A percentile compares a stretch with the other conserved stretches of the same genome.
These are phyloP conservation scores for Lolium rigidum DNA, from an alignment of 176 grass and related monocot genomes.

Conservation along the genomic window DNA sequence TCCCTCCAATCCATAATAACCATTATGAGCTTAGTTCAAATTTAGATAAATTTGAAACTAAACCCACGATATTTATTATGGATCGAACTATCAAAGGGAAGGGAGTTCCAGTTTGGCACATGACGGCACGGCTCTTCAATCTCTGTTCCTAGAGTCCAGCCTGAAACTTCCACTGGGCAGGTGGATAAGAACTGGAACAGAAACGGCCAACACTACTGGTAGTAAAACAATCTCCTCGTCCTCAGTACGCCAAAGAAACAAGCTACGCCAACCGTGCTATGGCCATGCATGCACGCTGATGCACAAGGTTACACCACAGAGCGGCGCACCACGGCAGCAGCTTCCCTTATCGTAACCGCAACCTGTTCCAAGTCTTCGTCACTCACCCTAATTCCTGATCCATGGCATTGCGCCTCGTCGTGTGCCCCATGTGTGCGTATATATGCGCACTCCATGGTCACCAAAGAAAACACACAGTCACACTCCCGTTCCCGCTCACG, in stretches of 20 bases:
- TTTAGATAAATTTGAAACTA: no score
- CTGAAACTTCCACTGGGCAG: neutral
- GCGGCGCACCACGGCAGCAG: neutral
- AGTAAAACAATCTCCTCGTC: constrained; percentile 4
- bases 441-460: constrained; percentile 12
- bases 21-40: no score
- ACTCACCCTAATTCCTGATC: neutral
- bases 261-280: constrained; percentile 8
- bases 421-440: neutral
- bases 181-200: constrained; percentile 31
- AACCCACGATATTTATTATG: no score
- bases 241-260: constrained; percentile 36
- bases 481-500: neutral
- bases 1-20: no score
- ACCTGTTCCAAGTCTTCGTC: neutral
- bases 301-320: constrained; percentile 19
- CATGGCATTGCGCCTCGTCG: neutral
- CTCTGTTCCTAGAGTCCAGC: neutral
- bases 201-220: constrained; percentile 11
- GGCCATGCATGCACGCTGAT: constrained; percentile 29
- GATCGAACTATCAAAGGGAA: no score
- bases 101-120: no score
- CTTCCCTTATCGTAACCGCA: constrained; percentile 41
- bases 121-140: neutral
- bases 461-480: neutral